Base-by-base conservation (phyloP, 202 grass and related monocot genomes). In the Brachypodium distachyon region DNA sequence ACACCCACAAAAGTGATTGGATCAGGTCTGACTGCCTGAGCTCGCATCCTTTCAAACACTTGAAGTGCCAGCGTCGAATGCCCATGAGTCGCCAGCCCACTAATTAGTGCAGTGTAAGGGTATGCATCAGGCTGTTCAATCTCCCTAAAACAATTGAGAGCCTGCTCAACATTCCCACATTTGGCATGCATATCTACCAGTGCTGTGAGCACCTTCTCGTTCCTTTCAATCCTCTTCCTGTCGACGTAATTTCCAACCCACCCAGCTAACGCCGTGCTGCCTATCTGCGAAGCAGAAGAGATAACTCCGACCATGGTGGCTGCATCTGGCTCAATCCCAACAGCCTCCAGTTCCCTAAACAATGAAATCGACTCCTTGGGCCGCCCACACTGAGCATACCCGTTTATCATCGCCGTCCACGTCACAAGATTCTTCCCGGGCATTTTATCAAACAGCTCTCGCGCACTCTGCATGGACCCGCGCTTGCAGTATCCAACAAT, bases 111-210 rank as follows among this genome's bases (percentile, higher is more conserved):
- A 56, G 88, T 90, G 66, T 94, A 94, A 8, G 85, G 80, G 77
- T 90, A 90, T 11, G 85, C 88, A 79, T 90, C 88, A 0, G 85
- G 91, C 19, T 68, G 81, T 77, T 76, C 21, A 33, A 94, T 90
- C 80, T 90, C 82, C 34, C 86, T 79, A 40, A 94, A 94, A 51
- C 39, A 75, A 65, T 38, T 50, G 33, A 88, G 76, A 61, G 88
- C 88, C 70, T 88, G 48, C 27, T 88, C 82, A 5, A 94, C 82
- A 64, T 94, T 94, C 10, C 88, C 88, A 1, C 91, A 90, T 67
- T 90, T 94, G 41, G 88, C 82, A 13, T 88, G 85, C 91, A 94
- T 88, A 82, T 94, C 91, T 21, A 94, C 85, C 7, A 94, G 60
- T 26, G 88, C 87, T 25, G 91, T 94, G 61, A 94, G 88, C 16